phyloP scores from a whole-genome alignment of 768 basidiomycete species.

The Panellus pusillus region DNA sequence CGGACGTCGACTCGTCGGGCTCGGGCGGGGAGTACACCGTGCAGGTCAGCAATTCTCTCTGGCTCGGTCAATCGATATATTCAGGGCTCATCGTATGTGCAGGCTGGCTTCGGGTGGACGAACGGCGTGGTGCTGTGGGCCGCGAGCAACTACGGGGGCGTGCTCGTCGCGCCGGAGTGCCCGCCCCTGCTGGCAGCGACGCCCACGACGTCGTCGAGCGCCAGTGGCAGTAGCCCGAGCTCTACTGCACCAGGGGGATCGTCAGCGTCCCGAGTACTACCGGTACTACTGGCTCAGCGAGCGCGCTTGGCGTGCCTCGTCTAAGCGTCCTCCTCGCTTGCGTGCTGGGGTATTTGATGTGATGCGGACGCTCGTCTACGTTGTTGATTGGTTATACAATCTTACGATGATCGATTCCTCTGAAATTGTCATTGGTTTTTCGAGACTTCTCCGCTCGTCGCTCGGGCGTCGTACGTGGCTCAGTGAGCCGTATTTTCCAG shows the following conservation, averaged over 20 bases:
- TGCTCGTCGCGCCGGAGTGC: constrained; percentile 63
- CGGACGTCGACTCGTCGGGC: constrained; percentile 78
- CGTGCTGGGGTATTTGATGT: neutral
- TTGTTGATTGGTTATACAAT: too few relatives aligned
- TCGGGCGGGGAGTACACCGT: constrained; percentile 87
- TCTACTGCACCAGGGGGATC: too few relatives aligned
- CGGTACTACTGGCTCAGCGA: neutral
- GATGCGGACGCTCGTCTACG: too few relatives aligned
- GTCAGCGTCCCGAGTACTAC: neutral
- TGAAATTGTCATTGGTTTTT: too few relatives aligned
- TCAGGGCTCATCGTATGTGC: constrained; percentile 20
- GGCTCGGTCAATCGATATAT: neutral
- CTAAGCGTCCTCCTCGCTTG: neutral
- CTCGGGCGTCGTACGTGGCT: too few relatives aligned
- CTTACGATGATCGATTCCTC: too few relatives aligned
- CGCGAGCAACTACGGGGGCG: constrained; percentile 61
- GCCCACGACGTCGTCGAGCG: neutral
- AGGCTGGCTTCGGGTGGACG: constrained; percentile 86
- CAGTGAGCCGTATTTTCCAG: too few relatives aligned
- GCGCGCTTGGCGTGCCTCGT: too few relatives aligned
- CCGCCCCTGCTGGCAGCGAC: constrained; percentile 40
- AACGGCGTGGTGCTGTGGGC: constrained; percentile 81
- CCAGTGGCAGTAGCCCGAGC: too few relatives aligned
- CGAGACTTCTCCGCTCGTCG: too few relatives aligned
- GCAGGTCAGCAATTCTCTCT: constrained; percentile 43